A percentile compares a stretch with the other conserved stretches of the same genome.
These are phyloP conservation scores for Volvox carteri DNA, from an alignment of 163 green algal species.

Conservation along the genomic window DNA sequence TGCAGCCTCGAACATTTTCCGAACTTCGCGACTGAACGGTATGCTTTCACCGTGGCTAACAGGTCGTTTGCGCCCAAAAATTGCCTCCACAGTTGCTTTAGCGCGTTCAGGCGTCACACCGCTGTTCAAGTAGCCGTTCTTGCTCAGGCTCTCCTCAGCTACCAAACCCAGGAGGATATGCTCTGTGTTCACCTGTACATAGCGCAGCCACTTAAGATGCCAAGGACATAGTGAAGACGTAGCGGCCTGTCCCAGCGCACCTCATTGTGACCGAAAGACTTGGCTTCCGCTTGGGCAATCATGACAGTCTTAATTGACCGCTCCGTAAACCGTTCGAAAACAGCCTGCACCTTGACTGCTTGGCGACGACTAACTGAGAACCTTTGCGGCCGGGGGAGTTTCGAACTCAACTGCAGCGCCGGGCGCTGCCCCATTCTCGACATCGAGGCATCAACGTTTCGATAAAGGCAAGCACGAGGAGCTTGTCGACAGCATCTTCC, in stretches of 20 bases:
- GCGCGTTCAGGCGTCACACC: conserved; percentile 74
- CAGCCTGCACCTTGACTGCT: conserved; percentile 41
- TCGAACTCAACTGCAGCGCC: conserved; percentile 35
- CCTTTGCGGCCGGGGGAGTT: conserved; percentile 25
- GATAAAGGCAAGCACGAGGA: conserved; percentile 17
- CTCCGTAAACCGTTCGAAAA: conserved; percentile 88
- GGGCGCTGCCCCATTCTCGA: background rate
- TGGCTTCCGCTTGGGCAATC: conserved; percentile 85
- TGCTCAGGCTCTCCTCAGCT: conserved; percentile 66
- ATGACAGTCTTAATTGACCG: conserved; percentile 88
- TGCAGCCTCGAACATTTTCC: conserved; percentile 89
- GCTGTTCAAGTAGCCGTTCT: conserved; percentile 76
- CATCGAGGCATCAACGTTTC: too few relatives aligned
- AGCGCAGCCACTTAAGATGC: too few relatives aligned
- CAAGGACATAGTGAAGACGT: conserved; percentile 36
- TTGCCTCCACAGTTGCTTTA: conserved; percentile 68
- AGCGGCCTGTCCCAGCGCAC: conserved; percentile 57
- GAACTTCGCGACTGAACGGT: conserved; percentile 81
- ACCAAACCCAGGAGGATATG: conserved; percentile 91
- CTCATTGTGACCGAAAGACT: conserved; percentile 73
- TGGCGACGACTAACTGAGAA: conserved; percentile 15
- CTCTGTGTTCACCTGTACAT: conserved; percentile 88
- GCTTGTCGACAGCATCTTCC: background rate
- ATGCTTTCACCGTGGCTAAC: conserved; percentile 72
- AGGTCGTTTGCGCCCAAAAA: conserved; percentile 63